phyloP scores from a whole-genome alignment of 2,329 filamentous ascomycete genomes.

The Colletotrichum eleusines region DNA sequence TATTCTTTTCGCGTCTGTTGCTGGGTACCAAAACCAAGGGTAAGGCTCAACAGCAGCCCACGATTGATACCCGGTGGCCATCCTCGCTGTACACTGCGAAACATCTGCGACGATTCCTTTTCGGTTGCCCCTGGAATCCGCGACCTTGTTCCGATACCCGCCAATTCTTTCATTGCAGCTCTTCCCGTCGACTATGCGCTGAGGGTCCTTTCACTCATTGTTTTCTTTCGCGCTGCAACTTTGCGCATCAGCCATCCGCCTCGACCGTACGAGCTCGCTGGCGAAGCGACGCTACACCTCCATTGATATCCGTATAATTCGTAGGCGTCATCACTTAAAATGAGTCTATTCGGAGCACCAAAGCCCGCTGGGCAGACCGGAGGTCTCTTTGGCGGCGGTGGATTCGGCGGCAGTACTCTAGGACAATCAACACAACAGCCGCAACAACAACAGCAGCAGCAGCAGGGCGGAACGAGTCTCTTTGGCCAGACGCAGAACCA shows the following conservation, averaged over 20 bases:
- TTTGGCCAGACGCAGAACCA: conserved; percentile 54
- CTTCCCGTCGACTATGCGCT: conserved; percentile 26
- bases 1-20: conserved; percentile 43
- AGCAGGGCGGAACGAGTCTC: conserved; percentile 49
- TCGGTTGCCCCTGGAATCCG: neutral
- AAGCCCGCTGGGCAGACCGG: conserved; percentile 49
- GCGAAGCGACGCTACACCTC: neutral
- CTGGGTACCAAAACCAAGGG: conserved; percentile 16
- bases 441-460: conserved; percentile 50
- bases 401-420: conserved; percentile 48
- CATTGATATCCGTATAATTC: conserved; percentile 7
- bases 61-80: conserved; percentile 21
- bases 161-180: neutral
- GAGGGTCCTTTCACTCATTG: conserved; percentile 14
- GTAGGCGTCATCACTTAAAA: conserved; percentile 47
- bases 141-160: conserved; percentile 28
- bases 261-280: neutral
- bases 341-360: conserved; percentile 55
- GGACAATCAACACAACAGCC: conserved; percentile 54
- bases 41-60: conserved; percentile 27
- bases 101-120: neutral
- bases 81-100: neutral
- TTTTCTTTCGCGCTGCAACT: conserved; percentile 26
- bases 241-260: conserved; percentile 15
- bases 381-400: conserved; percentile 43